Base-by-base conservation (phyloP, 2,329 filamentous ascomycete genomes). In the Chaetomium sp. region DNA sequence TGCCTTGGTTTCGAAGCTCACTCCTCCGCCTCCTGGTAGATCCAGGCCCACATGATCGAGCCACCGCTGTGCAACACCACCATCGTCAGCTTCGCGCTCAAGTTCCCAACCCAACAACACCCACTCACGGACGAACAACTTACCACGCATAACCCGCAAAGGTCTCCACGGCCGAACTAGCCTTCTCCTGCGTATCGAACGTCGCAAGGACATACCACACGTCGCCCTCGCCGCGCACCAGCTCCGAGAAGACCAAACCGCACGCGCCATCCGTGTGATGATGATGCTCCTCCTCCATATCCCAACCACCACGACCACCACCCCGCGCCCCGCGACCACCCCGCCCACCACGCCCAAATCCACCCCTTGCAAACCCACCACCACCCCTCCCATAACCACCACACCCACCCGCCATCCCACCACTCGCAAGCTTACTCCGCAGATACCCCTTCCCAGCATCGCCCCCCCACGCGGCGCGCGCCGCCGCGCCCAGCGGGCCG, bases 11-110 rank as follows among this genome's bases (percentile, higher is more conserved):
- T 9, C 8, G 10, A 16, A 8, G 19, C 4, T 57, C n/a, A 63
- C 57, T 60, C 50, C 29, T 38, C 57, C n/a, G n/a, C n/a, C 49
- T 60, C 57, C 13, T 21, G 21, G 57, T 23, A 35, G 4, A 21
- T 38, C 63, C 63, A 65, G 1, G 31, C 58, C 51, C 58, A 65
- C 58, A 65, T 65, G 31, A 65, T 61, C n/a, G 57, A 61, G 33
- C 63, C 63, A 8, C 63, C 63, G 54, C 63, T 65, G 29, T 6
- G 35, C n/a, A 29, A 29, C 4, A 35, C 49, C 27, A n/a, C 25
- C n/a, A 21, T 47, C 21, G 23, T 47, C 27, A 49, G 56, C 31
- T 19, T 19, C 29, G 13, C 19, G 3, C n/a, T n/a, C n/a, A n/a
- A n/a, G n/a, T 1, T 25, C 38, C n/a, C 27, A 27, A 33, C 7